Conservation (phyloP, 2,329 filamentous ascomycete genomes). For the Cercospora citrullina region DNA sequence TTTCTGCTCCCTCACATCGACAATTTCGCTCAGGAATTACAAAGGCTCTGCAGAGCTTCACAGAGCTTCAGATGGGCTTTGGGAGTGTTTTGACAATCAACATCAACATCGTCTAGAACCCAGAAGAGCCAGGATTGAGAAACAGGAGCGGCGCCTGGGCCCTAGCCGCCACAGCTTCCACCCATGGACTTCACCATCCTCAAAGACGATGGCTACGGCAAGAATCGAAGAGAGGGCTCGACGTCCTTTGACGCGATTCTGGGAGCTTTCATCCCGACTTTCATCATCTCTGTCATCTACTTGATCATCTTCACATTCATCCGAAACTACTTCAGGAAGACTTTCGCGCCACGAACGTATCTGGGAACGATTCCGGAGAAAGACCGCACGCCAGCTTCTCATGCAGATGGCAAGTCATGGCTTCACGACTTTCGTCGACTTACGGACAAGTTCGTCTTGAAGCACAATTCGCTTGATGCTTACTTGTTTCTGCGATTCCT, state of each 20-base stretch:
- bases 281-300: constrained; percentile 35
- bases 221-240: constrained; percentile 32
- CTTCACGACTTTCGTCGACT: constrained; percentile 49
- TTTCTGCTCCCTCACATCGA: not conserved
- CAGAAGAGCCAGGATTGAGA: not conserved
- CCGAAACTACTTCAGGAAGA: constrained; percentile 35
- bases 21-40: not conserved
- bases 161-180: not conserved
- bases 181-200: constrained; percentile 19
- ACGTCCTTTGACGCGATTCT: constrained; percentile 37
- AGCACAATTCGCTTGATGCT: constrained; percentile 52
- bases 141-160: not conserved
- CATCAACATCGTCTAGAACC: not conserved
- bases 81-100: not conserved
- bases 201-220: constrained; percentile 28
- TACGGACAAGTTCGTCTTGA: constrained; percentile 48
- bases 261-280: constrained; percentile 37
- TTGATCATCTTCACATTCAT: constrained; percentile 34
- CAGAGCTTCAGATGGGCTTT: not conserved
- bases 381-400: constrained; percentile 35
- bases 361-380: constrained; percentile 37
- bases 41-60: not conserved
- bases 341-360: constrained; percentile 39
- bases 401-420: constrained; percentile 44
- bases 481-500: constrained; percentile 52